Conservation (phyloP, 306 rosid genomes). For the Acacia crassicarpa region DNA sequence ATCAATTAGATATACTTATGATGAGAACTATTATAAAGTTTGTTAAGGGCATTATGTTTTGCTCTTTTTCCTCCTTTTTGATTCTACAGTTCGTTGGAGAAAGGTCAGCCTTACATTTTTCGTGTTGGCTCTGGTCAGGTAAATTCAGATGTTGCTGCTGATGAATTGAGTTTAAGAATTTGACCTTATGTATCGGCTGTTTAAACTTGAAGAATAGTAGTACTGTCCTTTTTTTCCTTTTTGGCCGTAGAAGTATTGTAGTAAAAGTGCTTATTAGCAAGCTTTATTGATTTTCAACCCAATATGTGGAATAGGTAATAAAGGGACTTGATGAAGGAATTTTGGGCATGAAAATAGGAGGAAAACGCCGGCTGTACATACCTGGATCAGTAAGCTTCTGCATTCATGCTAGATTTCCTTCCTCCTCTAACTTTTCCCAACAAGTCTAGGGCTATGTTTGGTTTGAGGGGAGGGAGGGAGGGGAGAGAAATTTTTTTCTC, state of each 20-base stretch:
- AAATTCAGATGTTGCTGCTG: conserved; percentile 22
- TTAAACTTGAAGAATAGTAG: conserved; percentile 14
- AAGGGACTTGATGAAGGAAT: conserved; percentile 97
- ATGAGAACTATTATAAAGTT: conserved; percentile 8
- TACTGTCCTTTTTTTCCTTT: conserved; percentile 1
- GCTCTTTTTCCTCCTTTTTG: not conserved
- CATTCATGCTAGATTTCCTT: conserved; percentile 19
- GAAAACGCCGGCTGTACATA: conserved; percentile 86
- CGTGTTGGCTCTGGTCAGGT: conserved; percentile 97
- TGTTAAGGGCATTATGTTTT: conserved; percentile 27
- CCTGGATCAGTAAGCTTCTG: conserved; percentile 82
- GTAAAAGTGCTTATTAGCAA: not conserved
- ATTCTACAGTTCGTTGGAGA: conserved; percentile 84
- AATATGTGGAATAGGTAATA: conserved; percentile 72
- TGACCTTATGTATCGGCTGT: not conserved
- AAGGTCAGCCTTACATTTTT: conserved; percentile 74
- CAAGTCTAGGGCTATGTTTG: not conserved
- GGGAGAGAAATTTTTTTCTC: too few relatives aligned
- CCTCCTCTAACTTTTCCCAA: conserved; percentile 13
- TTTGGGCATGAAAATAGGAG: conserved; percentile 83
- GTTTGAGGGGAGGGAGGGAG: too few relatives aligned
- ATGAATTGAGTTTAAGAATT: conserved; percentile 18
- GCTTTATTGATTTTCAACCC: conserved; percentile 29
- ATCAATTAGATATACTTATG: conserved; percentile 4
- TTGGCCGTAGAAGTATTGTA: not conserved